These are phyloP conservation scores for Nakazawaea anatomiae DNA, from an alignment of 805 yeast species.

Conservation along the genomic window DNA sequence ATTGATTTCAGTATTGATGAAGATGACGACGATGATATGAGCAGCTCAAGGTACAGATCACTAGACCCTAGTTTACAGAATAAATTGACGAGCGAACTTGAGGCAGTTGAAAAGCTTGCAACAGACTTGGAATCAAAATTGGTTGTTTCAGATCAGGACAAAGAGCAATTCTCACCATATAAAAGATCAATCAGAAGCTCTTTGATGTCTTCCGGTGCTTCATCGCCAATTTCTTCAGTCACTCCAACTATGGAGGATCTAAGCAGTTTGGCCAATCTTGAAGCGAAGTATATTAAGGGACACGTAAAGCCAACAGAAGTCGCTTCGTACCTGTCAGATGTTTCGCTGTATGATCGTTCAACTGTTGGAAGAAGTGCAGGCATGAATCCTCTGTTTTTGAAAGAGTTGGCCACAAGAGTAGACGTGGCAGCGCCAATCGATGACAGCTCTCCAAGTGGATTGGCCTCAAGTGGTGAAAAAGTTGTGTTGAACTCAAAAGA, in stretches of 20 bases:
- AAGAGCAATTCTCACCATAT: neutral
- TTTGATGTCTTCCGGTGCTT: conserved; percentile 4
- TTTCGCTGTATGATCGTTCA: conserved; percentile 20
- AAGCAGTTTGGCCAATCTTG: conserved; percentile 22
- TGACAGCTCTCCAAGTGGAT: no score
- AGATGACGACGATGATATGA: conserved; percentile 16
- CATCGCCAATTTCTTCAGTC: neutral
- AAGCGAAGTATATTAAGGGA: conserved; percentile 41
- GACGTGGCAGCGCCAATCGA: conserved; percentile 32
- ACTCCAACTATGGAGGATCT: conserved; percentile 9
- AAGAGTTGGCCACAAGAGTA: conserved; percentile 48
- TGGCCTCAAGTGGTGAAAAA: no score
- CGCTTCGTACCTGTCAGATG: conserved; percentile 14
- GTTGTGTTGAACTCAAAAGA: neutral
- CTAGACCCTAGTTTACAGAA: conserved; percentile 17
- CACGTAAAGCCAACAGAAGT: conserved; percentile 24
- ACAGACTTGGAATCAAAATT: conserved; percentile 33
- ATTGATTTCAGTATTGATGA: conserved; percentile 38
- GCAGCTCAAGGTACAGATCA: conserved; percentile 13
- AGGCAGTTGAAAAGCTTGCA: conserved; percentile 35
- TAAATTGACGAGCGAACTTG: conserved; percentile 31
- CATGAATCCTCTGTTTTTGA: conserved; percentile 44
- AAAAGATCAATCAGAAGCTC: conserved; percentile 7
- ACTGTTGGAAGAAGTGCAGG: conserved; percentile 25
- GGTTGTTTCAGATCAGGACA: conserved; percentile 16